Evolutionary conservation across 1,284 basidiomycete genomes (phyloP).

Genomic region (Schizophyllum commune): DNA sequence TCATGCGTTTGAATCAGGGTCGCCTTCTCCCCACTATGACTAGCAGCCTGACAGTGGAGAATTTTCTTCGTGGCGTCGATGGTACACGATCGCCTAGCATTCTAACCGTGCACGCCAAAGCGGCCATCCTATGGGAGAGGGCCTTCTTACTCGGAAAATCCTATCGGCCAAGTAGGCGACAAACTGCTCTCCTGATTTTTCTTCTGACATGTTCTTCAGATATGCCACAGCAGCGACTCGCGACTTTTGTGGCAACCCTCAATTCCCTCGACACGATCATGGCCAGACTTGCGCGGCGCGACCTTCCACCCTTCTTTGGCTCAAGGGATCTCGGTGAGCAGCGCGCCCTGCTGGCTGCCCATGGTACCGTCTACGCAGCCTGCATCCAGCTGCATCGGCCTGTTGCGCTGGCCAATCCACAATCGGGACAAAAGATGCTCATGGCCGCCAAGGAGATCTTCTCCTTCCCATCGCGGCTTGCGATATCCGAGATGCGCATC

Average conservation of each 20-base stretch:
- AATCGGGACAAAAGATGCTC: constrained; percentile 8
- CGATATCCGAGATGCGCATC: constrained; percentile 10
- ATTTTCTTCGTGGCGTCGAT: constrained; percentile 13
- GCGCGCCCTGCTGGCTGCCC: constrained; percentile 9
- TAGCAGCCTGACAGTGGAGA: constrained; percentile 12
- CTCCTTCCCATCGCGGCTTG: not conserved
- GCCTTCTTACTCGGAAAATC: constrained; percentile 11
- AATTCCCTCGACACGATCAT: constrained; percentile 10
- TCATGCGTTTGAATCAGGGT: not conserved
- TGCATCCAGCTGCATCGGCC: constrained; percentile 14
- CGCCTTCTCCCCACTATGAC: not conserved
- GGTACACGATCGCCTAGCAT: not conserved
- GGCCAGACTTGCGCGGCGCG: constrained; percentile 2
- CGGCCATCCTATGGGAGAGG: constrained; percentile 18
- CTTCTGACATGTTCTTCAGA: constrained; percentile 1
- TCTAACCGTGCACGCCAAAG: constrained; percentile 17
- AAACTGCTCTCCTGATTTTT: not conserved
- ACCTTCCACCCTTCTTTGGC: not conserved
- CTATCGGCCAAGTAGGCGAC: constrained; percentile 11
- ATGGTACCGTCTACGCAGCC: constrained; percentile 10
- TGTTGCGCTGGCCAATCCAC: constrained; percentile 3
- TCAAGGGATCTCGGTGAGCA: not conserved
- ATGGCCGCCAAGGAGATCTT: constrained; percentile 11
- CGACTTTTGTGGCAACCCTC: constrained; percentile 8
- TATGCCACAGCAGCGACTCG: constrained; percentile 9